Conservation (phyloP, 495 filamentous ascomycete genomes). For the Emericellopsis terricola region DNA sequence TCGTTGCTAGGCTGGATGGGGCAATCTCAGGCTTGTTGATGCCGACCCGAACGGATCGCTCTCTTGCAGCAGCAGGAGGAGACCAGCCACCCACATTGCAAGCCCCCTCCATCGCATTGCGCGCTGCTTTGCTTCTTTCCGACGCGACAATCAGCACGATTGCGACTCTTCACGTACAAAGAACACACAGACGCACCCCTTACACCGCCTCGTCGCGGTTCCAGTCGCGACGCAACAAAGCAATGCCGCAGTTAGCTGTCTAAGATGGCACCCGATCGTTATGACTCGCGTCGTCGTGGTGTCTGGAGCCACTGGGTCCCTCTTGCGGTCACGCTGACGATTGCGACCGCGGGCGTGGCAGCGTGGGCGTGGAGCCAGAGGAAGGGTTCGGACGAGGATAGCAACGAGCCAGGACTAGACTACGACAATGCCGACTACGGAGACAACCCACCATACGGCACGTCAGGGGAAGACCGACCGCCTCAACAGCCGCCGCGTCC, state of each 20-base stretch:
- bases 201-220: too few species aligned
- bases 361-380: conserved; percentile 91
- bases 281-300: conserved; percentile 45
- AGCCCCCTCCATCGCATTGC: not conserved
- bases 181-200: too few species aligned
- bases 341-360: conserved; percentile 66
- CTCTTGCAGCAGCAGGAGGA: too few species aligned
- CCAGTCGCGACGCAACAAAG: too few species aligned
- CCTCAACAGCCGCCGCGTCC: conserved; percentile 5
- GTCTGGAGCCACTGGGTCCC: conserved; percentile 73
- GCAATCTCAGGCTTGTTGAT: not conserved
- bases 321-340: conserved; percentile 62
- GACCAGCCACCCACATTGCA: not conserved
- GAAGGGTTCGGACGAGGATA: conserved; percentile 42
- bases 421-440: conserved; percentile 31
- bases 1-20: not conserved
- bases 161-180: not conserved
- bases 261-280: conserved; percentile 55
- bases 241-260: conserved; percentile 5
- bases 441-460: conserved; percentile 35
- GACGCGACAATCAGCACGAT: not conserved
- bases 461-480: conserved; percentile 19
- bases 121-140: not conserved
- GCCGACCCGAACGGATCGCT: not conserved
- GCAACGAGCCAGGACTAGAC: conserved; percentile 24